Base-by-base conservation (phyloP, 139 green algal genomes). In the Deuterostichococcus epilithicus region DNA sequence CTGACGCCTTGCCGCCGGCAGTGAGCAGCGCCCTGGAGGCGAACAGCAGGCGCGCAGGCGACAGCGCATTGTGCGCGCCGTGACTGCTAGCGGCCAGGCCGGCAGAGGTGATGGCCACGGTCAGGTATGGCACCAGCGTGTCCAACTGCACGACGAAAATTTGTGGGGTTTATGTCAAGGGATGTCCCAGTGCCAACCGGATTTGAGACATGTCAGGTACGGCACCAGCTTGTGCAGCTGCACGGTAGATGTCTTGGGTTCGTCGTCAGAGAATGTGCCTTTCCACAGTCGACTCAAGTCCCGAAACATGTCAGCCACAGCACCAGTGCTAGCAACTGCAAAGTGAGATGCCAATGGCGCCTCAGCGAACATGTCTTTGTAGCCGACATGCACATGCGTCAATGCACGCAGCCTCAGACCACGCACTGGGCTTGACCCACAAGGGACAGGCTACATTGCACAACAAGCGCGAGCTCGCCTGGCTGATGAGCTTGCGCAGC, bases 51-150 rank as follows among this genome's bases (percentile, higher is more conserved):
- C 52, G 52, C 3, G 13, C 52, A 3, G 52, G 52, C 18, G 52
- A 63, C 18, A 63, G 52, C 52, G 28, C 28, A 20, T 28, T 28
- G 3, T 63, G 52, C 20, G 18, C 28, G 10, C 42, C 42, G 42
- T 13, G 8, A 52, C 8, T 52, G 42, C 42, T 13, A 13, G 52
- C 47, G 8, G 60, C 28, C 20, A 79, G 74, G 30, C 69, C 69
- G 33, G 72, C 58, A 18, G 47, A 32, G 45, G 44, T 70, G 74
- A 78, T 78, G 18, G 74, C 74, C 15, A 78, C 39, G 10, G 59
- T 44, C 20, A 78, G 65, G 65, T 73, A 78, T 4, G 74, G 74
- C 74, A 78, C 36, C 74, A 78, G 39, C 60, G 60, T 66, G 30
- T 78, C 74, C 5, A 78, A 65, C 38, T 78, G 74, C 74, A 42